A percentile compares a stretch with the other conserved stretches of the same genome.
These are phyloP conservation scores for Suhomyces coccinellae DNA, from an alignment of 1,139 yeast species.

Conservation along the genomic window DNA sequence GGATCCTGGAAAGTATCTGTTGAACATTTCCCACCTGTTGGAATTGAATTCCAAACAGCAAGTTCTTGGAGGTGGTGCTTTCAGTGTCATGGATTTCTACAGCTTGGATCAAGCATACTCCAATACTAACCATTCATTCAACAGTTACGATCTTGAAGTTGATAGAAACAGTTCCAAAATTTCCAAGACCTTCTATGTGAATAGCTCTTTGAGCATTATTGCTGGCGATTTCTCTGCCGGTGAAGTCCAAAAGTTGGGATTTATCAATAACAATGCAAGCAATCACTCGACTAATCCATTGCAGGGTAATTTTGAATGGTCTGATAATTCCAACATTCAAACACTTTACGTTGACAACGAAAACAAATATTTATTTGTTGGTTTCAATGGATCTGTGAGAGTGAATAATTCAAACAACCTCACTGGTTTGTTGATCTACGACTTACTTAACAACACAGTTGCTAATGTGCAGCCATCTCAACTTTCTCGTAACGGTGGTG, in stretches of 20 bases:
- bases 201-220: constrained; percentile 49
- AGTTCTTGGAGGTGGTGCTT: constrained; percentile 42
- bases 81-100: constrained; percentile 38
- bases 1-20: constrained; percentile 30
- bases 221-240: constrained; percentile 47
- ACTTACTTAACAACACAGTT: constrained; percentile 41
- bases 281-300: constrained; percentile 25
- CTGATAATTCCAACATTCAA: constrained; percentile 32
- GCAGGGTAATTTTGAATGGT: constrained; percentile 41
- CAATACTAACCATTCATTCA: constrained; percentile 22
- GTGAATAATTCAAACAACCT: constrained; percentile 23
- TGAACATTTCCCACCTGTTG: constrained; percentile 39
- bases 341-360: constrained; percentile 43
- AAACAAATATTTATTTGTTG: constrained; percentile 45
- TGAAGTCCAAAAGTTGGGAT: constrained; percentile 31
- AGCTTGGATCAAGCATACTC: constrained; percentile 35
- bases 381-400: constrained; percentile 49
- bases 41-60: constrained; percentile 27
- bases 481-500: constrained; percentile 26
- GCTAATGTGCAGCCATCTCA: constrained; percentile 51
- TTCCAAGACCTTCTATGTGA: constrained; percentile 40
- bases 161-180: constrained; percentile 40
- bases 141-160: constrained; percentile 23
- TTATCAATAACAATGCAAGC: constrained; percentile 36
- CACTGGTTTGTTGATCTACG: constrained; percentile 55